phyloP scores from a whole-genome alignment of 495 filamentous ascomycete genomes.

The Penicillium diatomitis region DNA sequence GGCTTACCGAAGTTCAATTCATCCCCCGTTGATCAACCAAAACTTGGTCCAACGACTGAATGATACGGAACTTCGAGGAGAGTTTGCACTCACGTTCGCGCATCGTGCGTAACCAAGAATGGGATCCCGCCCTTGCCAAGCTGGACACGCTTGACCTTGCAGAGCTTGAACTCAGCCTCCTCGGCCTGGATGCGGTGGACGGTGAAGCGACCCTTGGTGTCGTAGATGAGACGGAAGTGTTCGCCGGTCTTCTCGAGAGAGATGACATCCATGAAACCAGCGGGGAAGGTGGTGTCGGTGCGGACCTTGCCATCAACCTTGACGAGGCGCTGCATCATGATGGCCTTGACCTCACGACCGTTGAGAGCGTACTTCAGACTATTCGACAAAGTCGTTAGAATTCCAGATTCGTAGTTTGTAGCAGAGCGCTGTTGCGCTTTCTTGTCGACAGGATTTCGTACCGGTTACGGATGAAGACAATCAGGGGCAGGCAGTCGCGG shows the following conservation, averaged over 20 bases:
- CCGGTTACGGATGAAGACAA: constrained; percentile 97
- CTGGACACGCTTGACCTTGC: constrained; percentile 99
- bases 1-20: constrained; percentile 30
- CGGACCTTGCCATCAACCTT: constrained; percentile 99
- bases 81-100: constrained; percentile 89
- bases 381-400: background rate
- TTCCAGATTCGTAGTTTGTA: too few species aligned
- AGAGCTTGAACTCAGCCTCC: constrained; percentile 98
- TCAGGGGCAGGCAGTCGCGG: constrained; percentile 95
- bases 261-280: constrained; percentile 99
- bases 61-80: constrained; percentile 66
- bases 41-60: constrained; percentile 99
- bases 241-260: constrained; percentile 98
- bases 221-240: constrained; percentile 99
- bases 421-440: too few species aligned
- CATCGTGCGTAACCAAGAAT: constrained; percentile 99
- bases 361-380: constrained; percentile 99
- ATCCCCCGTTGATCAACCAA: constrained; percentile 64
- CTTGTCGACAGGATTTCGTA: constrained; percentile 13
- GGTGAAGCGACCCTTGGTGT: constrained; percentile 99
- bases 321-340: constrained; percentile 99
- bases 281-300: constrained; percentile 94
- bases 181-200: constrained; percentile 96
- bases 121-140: constrained; percentile 98
- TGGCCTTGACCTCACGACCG: constrained; percentile 91